A percentile compares a stretch with the other conserved stretches of the same genome.
Conservation (phyloP, 495 filamentous ascomycete genomes). For the Penicillium roqueforti region DNA sequence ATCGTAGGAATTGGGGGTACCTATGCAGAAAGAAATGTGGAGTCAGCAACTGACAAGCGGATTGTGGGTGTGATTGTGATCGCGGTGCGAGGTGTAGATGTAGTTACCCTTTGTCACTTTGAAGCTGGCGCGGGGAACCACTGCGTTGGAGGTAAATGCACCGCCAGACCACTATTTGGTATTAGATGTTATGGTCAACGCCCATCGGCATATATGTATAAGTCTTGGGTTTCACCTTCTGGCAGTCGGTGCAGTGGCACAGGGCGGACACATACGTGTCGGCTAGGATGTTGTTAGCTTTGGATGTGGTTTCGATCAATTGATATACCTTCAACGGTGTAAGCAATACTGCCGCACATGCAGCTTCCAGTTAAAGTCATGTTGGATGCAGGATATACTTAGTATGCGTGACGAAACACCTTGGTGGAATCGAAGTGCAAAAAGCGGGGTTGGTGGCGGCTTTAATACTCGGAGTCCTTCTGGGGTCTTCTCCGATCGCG, state of each 20-base stretch:
- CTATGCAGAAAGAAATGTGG: constrained; percentile 8
- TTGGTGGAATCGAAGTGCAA: constrained; percentile 21
- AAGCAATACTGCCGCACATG: constrained; percentile 39
- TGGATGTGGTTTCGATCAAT: neutral
- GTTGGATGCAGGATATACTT: neutral
- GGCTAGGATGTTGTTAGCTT: constrained; percentile 12
- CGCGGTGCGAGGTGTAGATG: neutral
- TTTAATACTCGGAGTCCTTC: neutral
- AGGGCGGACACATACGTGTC: constrained; percentile 35
- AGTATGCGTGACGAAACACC: constrained; percentile 11
- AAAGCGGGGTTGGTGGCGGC: neutral
- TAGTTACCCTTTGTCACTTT: constrained; percentile 40
- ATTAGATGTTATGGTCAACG: neutral
- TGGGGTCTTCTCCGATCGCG: neutral
- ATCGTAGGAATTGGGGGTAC: constrained; percentile 37
- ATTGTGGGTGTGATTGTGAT: neutral
- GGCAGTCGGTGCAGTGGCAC: constrained; percentile 49
- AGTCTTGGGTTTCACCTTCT: constrained; percentile 30
- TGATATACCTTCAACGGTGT: constrained; percentile 28
- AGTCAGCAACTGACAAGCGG: neutral
- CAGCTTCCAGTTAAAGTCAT: constrained; percentile 41
- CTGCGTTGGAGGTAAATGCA: constrained; percentile 46
- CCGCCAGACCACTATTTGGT: constrained; percentile 42
- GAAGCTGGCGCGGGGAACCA: constrained; percentile 40
- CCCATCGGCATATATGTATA: neutral